Evolutionary conservation across 2,329 filamentous ascomycete genomes (phyloP), one percentile per base, ranked within the genome.

Genomic region (Elsinoe necatrix): DNA sequence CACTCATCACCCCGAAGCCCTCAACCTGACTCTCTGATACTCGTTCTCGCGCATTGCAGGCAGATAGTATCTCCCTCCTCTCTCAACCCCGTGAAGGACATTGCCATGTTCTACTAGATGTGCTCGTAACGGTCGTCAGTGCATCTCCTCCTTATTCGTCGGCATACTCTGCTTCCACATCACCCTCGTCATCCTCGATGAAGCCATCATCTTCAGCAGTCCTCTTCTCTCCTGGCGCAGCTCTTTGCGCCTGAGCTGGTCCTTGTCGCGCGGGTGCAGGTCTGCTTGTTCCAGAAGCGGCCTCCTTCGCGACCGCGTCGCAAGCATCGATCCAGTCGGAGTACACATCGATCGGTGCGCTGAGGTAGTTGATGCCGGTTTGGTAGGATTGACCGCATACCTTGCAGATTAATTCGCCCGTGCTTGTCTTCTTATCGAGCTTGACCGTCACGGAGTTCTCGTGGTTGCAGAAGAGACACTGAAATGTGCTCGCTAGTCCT

Each of bases 261-360:
- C 54, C 42, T 27, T 23, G 21, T 7, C 39, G 18, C 55, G 59
- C n/a, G 27, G 58, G 45, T 54, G 59, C 56, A 27, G 59, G 47
- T 39, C 50, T 54, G 48, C 57, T 60, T 34, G 60, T 60, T 27
- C 58, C 67, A 16, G 64, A 66, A 20, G 67, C 71, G 12, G 70
- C 73, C 16, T 75, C 77, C 66, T 86, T 84, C 14, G 84, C 84
- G 51, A 87, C 84, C 4, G 81, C 78, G 67, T 89, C 85, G 68
- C 85, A 87, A n/a, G 93, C 93, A 73, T 98, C 93, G 61, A 98
- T 89, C 93, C 93, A 98, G 71, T 97, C 93, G 31, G 89, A 88
- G 68, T 98, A 98, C 6, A 98, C 92, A 69, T 98, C 93, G 47
- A 98, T 90, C 0, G 89, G 82, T 12, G 87, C 88, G 23, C 89